Base-by-base conservation (phyloP, 805 yeast species). In the Starmerella gropengiesseri region DNA sequence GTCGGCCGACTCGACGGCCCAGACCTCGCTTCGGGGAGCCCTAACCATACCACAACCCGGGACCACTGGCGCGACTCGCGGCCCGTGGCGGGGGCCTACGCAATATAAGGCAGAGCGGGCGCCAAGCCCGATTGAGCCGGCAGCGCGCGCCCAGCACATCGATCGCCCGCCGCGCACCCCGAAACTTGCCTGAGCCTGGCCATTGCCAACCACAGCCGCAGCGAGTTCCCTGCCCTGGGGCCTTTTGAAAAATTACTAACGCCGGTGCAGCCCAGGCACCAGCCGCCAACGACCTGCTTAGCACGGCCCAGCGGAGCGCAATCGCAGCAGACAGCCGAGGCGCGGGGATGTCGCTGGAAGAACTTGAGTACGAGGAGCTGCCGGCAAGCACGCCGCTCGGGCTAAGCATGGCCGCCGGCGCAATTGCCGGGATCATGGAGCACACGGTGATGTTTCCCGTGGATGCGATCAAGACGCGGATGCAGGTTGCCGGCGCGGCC, bases 391-490 rank as follows among this genome's bases (percentile, higher is more conserved):
- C 95, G 9, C 78, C 95, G 1, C 65, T 91, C 42, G 59, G 75
- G 5, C 83, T 94, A 4, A 94, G 87, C 59, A 70, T 89, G 47
- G 59, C 75, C 11, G 97, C 97, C 2, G 98, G 98, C 9, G 97
- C 96, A 0, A 83, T 86, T 64, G 97, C 98, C n/a, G 98, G 98
- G 21, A 84, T 91, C 44, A 84, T 89, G 96, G 98, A 89, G 60
- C 98, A 89, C 63, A 78, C 95, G 1, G 85, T 89, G 34, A 85
- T 89, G 95, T 89, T 78, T 60, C 98, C 98, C 2, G 77, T 89
- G 31, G 98, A 89, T 60, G 89, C 94, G n/a, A 73, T 89, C 53
- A 89, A 89, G 67, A 91, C 97, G 5, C 70, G 98, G 57, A 84
- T 89, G 89, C 98, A 89, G 60, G 76, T 79, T 13, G 57, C 60